Percentiles rank a stretch among this genome's conserved stretches.
phyloP scores from a whole-genome alignment of 345 rosid species.

The Populus ilicifolia region DNA sequence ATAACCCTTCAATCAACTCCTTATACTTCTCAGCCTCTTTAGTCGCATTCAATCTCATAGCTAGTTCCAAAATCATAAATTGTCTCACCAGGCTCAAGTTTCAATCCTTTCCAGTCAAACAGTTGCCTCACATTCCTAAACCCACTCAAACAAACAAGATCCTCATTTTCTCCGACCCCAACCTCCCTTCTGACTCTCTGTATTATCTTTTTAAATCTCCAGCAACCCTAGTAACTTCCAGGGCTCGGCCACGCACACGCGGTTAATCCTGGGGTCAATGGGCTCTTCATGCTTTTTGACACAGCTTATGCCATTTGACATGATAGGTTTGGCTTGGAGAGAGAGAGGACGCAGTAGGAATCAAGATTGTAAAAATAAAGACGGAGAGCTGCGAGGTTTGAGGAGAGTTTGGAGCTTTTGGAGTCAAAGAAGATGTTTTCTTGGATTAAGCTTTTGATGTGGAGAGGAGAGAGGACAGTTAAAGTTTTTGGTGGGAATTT shows the following conservation, averaged over 20 bases:
- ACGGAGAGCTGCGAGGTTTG: constrained; percentile 21
- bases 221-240: constrained; percentile 1
- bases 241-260: constrained; percentile 17
- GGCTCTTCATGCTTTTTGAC: constrained; percentile 29
- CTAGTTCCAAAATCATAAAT: constrained; percentile 24
- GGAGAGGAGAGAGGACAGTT: constrained; percentile 21
- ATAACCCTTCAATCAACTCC: constrained; percentile 20
- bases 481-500: constrained; percentile 17
- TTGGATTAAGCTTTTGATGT: constrained; percentile 17
- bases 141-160: constrained; percentile 25
- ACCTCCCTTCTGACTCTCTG: constrained; percentile 21
- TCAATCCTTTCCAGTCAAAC: constrained; percentile 22
- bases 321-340: constrained; percentile 18
- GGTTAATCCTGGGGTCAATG: constrained; percentile 14
- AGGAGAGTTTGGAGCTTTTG: constrained; percentile 12
- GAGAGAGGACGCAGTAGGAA: constrained; percentile 21
- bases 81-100: constrained; percentile 27
- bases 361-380: constrained; percentile 31
- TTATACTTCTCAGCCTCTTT: constrained; percentile 24
- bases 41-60: constrained; percentile 31
- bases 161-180: constrained; percentile 14
- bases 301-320: constrained; percentile 26
- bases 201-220: constrained; percentile 16
- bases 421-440: constrained; percentile 32
- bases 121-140: constrained; percentile 25